phyloP scores from a whole-genome alignment of 352 stramenopile genomes.

The Globisporangium recalcitrans region DNA sequence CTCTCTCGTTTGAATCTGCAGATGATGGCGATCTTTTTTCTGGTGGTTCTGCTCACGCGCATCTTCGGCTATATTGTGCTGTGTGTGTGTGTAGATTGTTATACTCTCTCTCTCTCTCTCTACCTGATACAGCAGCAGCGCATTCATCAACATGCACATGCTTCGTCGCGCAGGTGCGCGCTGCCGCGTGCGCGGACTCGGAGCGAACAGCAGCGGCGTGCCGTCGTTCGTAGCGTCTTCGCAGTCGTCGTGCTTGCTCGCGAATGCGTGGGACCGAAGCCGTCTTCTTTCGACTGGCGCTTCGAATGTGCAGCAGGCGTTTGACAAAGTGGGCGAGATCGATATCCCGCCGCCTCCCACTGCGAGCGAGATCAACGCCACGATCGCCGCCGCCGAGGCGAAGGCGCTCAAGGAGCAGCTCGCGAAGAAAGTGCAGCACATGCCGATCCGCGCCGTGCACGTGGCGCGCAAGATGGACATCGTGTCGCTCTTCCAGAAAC shows the following conservation, averaged over 20 bases:
- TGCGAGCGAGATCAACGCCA: constrained; percentile 57
- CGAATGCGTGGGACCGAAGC: constrained; percentile 9
- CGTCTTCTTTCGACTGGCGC: constrained; percentile 12
- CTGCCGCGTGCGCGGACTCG: constrained; percentile 15
- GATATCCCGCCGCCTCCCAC: constrained; percentile 50
- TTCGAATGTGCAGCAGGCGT: neutral
- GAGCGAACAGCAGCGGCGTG: constrained; percentile 6
- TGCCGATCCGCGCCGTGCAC: constrained; percentile 76
- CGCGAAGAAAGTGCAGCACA: constrained; percentile 37
- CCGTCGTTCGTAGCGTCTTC: constrained; percentile 2
- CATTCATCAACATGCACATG: constrained; percentile 26
- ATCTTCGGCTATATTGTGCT: constrained; percentile 14
- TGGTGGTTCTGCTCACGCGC: neutral
- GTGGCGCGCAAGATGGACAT: constrained; percentile 86
- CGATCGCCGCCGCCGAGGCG: constrained; percentile 57
- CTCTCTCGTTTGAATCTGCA: neutral
- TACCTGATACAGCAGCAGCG: neutral
- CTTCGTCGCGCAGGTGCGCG: constrained; percentile 30
- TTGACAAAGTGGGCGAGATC: constrained; percentile 23
- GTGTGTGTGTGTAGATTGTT: neutral
- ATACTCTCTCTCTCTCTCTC: too few relatives aligned
- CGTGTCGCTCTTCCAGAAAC: constrained; percentile 77
- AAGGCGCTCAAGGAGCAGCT: constrained; percentile 36
- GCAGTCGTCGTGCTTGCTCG: constrained; percentile 18
- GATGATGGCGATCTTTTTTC: constrained; percentile 1